Evolutionary conservation across 2,329 filamentous ascomycete genomes (phyloP).

Genomic region (Fusarium lateritium): DNA sequence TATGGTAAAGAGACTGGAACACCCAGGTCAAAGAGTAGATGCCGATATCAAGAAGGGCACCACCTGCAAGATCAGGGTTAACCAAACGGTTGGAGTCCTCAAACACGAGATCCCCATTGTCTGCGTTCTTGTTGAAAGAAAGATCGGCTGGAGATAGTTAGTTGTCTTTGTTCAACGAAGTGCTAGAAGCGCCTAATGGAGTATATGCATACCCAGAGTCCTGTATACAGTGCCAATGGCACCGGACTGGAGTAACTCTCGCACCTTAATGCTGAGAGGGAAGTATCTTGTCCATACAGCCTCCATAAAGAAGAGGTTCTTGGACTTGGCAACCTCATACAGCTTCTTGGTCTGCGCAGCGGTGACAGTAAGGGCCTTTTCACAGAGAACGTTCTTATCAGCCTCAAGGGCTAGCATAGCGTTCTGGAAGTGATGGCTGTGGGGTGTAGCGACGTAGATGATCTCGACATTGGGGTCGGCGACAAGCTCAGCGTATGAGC

Average conservation of each 20-base stretch:
- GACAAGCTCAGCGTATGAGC: slow-evolving; percentile 86
- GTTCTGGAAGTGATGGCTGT: slow-evolving; percentile 95
- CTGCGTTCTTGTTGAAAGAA: slow-evolving; percentile 71
- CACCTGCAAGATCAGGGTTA: slow-evolving; percentile 86
- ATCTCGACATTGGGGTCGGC: slow-evolving; percentile 85
- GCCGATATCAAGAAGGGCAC: slow-evolving; percentile 85
- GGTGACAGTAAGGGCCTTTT: slow-evolving; percentile 91
- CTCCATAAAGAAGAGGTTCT: slow-evolving; percentile 85
- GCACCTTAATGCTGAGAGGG: slow-evolving; percentile 82
- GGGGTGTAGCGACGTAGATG: slow-evolving; percentile 90
- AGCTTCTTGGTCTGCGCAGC: slow-evolving; percentile 82
- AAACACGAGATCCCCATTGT: slow-evolving; percentile 70
- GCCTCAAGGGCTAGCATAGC: slow-evolving; percentile 86
- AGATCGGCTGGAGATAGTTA: slow-evolving; percentile 64
- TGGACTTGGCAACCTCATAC: slow-evolving; percentile 78
- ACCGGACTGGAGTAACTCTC: slow-evolving; percentile 72
- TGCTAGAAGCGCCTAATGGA: background rate
- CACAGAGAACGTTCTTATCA: slow-evolving; percentile 90
- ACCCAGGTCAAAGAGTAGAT: slow-evolving; percentile 93
- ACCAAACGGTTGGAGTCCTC: slow-evolving; percentile 81
- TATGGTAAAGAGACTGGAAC: slow-evolving; percentile 89
- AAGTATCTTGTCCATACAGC: slow-evolving; percentile 94
- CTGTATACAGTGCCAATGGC: slow-evolving; percentile 74
- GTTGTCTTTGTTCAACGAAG: background rate
- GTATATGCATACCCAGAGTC: slow-evolving; percentile 62